Base-by-base conservation (phyloP, 768 basidiomycete genomes). In the Suillus plorans region DNA sequence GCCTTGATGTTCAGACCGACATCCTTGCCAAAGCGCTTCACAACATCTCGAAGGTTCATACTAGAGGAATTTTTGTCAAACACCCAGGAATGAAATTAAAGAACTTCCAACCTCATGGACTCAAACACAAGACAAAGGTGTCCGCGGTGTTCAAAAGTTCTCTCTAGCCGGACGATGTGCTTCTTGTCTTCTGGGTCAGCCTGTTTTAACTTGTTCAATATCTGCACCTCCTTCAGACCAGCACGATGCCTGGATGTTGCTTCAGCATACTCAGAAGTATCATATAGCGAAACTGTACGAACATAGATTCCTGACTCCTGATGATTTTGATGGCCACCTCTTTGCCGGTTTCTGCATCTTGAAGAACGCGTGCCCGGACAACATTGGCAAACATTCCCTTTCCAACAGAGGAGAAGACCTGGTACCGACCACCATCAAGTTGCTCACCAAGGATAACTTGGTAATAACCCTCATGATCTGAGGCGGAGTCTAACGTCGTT, bases 361-460 rank as follows among this genome's bases (percentile, higher is more conserved):
- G 80, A 52, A 96, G 80, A 12, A 95, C 84, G 39, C 94, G 87
- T 10, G 96, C 97, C 55, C 92, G 86, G 34, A 98, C 95, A 59
- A 99, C 97, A 63, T 93, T 94, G 57, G 95, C 95, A 75, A 99
- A 99, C 97, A 99, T 99, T 57, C 97, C 97, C 75, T 97, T 96
- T 20, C 97, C 97, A n/a, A 99, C 82, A 57, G 87, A 92, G 57
- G 94, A 94, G 69, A 92, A 95, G 12, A 99, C 94, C 74, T 97
- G 94, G 74, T 99, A 99, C 49, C 91, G 86, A 6, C 93, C 95
- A 34, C 89, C 86, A 71, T 97, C 96, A 20, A 99, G 82, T 65
- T 94, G 89, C 77, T 99, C 97, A 52, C 97, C 97, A 18, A 98
- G 86, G 60, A 96, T 94, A 61, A 97, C 86, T 64, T 88, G 88